These are phyloP conservation scores for Backusella liffmaniae DNA, from an alignment of 192 early-diverging fungal genomes.

Conservation along the genomic window DNA sequence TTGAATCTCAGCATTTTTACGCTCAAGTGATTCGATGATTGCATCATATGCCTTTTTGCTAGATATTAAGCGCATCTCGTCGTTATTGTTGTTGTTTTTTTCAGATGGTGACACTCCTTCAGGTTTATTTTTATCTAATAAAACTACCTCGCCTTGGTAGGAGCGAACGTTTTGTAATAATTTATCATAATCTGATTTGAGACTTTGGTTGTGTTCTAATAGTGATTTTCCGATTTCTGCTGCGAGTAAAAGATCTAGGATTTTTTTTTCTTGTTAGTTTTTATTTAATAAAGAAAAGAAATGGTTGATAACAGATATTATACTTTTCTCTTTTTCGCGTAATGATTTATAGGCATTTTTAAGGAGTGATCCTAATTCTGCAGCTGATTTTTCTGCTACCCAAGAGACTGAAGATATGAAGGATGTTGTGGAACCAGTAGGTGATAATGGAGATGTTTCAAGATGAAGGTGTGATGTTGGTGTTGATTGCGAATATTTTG, in stretches of 20 bases:
- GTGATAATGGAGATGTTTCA: slow-evolving; percentile 20
- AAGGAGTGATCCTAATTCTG: slow-evolving; percentile 32
- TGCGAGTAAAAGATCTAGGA: slow-evolving; percentile 40
- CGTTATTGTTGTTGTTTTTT: background rate
- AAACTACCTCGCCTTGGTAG: background rate
- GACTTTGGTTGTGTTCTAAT: slow-evolving; percentile 39
- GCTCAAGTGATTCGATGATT: slow-evolving; percentile 28
- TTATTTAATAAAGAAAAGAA: background rate
- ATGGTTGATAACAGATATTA: background rate
- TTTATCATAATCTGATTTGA: slow-evolving; percentile 43
- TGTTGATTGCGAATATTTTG: slow-evolving; percentile 13
- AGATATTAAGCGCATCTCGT: slow-evolving; percentile 14
- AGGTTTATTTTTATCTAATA: background rate
- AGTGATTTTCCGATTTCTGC: slow-evolving; percentile 48
- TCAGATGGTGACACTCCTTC: background rate
- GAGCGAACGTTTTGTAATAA: slow-evolving; percentile 16
- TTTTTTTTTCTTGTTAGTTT: background rate
- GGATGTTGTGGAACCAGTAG: slow-evolving; percentile 28
- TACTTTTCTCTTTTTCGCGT: slow-evolving; percentile 43
- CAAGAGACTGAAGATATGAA: slow-evolving; percentile 36
- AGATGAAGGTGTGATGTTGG: slow-evolving; percentile 5
- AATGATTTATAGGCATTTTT: slow-evolving; percentile 36
- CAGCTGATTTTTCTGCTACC: slow-evolving; percentile 32
- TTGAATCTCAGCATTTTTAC: slow-evolving; percentile 31
- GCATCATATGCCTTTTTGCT: slow-evolving; percentile 12